phyloP scores from a whole-genome alignment of 768 basidiomycete species.

The Auriscalpium microsporum region DNA sequence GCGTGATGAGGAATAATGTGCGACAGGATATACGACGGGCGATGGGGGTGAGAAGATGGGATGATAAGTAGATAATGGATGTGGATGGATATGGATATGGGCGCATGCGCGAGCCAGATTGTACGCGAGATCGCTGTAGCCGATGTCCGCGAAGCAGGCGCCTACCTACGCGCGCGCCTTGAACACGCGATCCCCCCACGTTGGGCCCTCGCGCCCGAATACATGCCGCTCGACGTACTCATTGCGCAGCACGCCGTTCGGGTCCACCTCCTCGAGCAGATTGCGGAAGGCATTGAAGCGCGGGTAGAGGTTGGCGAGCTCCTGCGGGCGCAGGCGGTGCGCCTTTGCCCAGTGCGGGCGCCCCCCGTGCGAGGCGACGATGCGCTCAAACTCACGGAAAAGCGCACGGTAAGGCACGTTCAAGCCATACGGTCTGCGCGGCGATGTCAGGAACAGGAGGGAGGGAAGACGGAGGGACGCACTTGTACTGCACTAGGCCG shows the following conservation, averaged over 20 bases:
- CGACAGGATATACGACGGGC: no score
- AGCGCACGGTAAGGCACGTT: constrained; percentile 73
- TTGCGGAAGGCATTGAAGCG: constrained; percentile 68
- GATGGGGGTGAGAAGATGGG: no score
- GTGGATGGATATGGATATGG: no score
- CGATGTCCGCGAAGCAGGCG: neutral
- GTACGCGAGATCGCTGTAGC: no score
- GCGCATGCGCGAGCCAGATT: no score
- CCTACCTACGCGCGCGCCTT: constrained; percentile 25
- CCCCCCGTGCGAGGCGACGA: constrained; percentile 62
- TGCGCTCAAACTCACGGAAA: constrained; percentile 68
- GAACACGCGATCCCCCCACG: constrained; percentile 38
- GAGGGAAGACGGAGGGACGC: constrained; percentile 22
- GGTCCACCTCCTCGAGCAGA: constrained; percentile 65
- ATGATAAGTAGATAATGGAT: no score
- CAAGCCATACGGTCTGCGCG: constrained; percentile 70
- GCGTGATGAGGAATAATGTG: no score
- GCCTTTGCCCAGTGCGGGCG: constrained; percentile 97
- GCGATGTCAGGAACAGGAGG: neutral
- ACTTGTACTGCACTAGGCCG: constrained; percentile 98
- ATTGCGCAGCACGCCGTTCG: constrained; percentile 71
- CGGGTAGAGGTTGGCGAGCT: constrained; percentile 66
- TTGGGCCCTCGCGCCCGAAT: constrained; percentile 44
- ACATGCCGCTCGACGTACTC: constrained; percentile 87
- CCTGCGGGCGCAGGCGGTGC: constrained; percentile 59